Percentiles rank a stretch among this genome's conserved stretches.
These are phyloP conservation scores for Pterula multifida DNA, from an alignment of 1,284 basidiomycete species.

Conservation along the genomic window DNA sequence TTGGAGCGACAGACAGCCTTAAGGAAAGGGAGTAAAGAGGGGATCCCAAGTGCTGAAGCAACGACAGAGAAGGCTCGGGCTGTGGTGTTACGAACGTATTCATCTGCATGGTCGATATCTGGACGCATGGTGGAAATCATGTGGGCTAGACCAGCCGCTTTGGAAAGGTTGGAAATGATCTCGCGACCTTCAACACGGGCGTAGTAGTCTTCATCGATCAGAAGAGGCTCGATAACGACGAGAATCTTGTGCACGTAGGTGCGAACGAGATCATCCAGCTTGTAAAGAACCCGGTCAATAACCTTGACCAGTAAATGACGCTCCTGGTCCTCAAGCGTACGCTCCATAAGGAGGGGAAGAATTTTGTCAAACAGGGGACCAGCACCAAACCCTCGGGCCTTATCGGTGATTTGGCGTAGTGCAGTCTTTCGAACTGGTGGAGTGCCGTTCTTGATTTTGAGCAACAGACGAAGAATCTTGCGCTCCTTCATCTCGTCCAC, in stretches of 20 bases:
- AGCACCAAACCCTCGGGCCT: slow-evolving; percentile 96
- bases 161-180: slow-evolving; percentile 98
- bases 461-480: slow-evolving; percentile 98
- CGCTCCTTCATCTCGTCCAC: slow-evolving; percentile 99
- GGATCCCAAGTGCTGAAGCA: slow-evolving; percentile 95
- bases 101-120: slow-evolving; percentile 98
- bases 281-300: slow-evolving; percentile 97
- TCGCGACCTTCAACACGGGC: slow-evolving; percentile 98
- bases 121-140: slow-evolving; percentile 99
- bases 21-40: slow-evolving; percentile 93
- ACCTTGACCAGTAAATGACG: slow-evolving; percentile 98
- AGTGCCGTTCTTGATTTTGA: slow-evolving; percentile 99
- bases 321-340: slow-evolving; percentile 97
- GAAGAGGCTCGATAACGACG: slow-evolving; percentile 96
- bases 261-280: slow-evolving; percentile 96
- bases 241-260: slow-evolving; percentile 99
- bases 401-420: slow-evolving; percentile 97
- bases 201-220: slow-evolving; percentile 99
- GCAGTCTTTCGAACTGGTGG: slow-evolving; percentile 98
- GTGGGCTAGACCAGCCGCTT: slow-evolving; percentile 96
- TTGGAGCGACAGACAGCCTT: slow-evolving; percentile 98
- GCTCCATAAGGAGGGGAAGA: slow-evolving; percentile 95
- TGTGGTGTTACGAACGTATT: slow-evolving; percentile 98
- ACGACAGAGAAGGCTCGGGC: slow-evolving; percentile 99
- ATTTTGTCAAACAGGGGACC: slow-evolving; percentile 99